A percentile compares a stretch with the other conserved stretches of the same genome.
These are phyloP conservation scores for Globisporangium megalacanthum DNA, from an alignment of 352 stramenopile genomes.

Conservation along the genomic window DNA sequence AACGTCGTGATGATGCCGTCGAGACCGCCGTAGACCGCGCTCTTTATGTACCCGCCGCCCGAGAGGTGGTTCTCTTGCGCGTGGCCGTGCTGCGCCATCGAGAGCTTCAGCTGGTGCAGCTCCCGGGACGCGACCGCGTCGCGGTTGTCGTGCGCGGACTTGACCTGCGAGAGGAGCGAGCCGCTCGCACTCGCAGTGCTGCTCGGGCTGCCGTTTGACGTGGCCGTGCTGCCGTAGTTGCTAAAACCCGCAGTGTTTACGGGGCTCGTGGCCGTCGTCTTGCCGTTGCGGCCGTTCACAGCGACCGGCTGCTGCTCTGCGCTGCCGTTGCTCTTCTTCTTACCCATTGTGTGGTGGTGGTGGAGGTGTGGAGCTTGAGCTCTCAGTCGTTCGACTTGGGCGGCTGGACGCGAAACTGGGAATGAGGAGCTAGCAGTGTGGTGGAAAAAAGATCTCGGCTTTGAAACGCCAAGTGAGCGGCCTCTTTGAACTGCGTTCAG, in stretches of 20 bases:
- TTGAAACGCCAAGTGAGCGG: too few species aligned
- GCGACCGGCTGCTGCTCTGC: slow-evolving; percentile 1
- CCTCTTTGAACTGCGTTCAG: too few species aligned
- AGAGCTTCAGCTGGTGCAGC: slow-evolving; percentile 65
- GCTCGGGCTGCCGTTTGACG: slow-evolving; percentile 23
- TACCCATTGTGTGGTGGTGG: slow-evolving; percentile 11
- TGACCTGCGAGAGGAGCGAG: slow-evolving; percentile 49
- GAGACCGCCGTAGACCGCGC: slow-evolving; percentile 92
- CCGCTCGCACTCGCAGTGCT: slow-evolving; percentile 24
- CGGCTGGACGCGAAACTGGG: slow-evolving; percentile 7
- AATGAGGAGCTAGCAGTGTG: too few species aligned
- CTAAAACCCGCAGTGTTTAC: slow-evolving; percentile 17
- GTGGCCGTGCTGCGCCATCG: slow-evolving; percentile 50
- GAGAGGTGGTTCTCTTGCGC: slow-evolving; percentile 70
- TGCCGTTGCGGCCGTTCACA: slow-evolving; percentile 3
- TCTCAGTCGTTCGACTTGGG: too few species aligned
- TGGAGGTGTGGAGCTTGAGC: too few species aligned
- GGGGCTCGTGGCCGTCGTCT: slow-evolving; percentile 13
- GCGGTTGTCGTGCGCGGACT: slow-evolving; percentile 36
- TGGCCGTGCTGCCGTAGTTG: slow-evolving; percentile 39
- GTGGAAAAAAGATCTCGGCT: too few species aligned
- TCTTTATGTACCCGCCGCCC: slow-evolving; percentile 79
- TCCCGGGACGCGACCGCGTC: slow-evolving; percentile 50
- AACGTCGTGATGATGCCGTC: slow-evolving; percentile 96
- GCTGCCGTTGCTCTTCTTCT: slow-evolving; percentile 9